Percentiles rank a stretch among this genome's conserved stretches.
phyloP scores from a whole-genome alignment of 257 asterid genomes.

The Solanum megistacrolobum region DNA sequence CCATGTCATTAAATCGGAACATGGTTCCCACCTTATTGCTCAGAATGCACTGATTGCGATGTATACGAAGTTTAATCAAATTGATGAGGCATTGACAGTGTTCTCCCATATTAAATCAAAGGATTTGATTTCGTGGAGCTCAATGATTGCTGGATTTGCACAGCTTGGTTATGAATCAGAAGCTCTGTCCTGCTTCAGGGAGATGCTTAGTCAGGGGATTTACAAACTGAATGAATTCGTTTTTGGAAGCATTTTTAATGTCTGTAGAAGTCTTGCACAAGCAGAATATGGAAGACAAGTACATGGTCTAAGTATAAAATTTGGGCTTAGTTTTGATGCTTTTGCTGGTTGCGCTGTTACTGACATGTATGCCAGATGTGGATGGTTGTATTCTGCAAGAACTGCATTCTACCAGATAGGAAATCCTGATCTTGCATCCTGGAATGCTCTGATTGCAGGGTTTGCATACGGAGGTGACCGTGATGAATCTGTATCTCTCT shows the following conservation, averaged over 20 bases:
- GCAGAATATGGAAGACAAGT: conserved; percentile 52
- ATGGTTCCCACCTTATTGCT: conserved; percentile 43
- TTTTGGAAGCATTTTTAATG: conserved; percentile 60
- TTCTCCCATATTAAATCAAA: conserved; percentile 34
- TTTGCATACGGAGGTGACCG: conserved; percentile 45
- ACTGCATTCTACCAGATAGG: conserved; percentile 38
- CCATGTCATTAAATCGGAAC: conserved; percentile 48
- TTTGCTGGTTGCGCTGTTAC: conserved; percentile 62
- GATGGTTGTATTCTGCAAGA: conserved; percentile 45
- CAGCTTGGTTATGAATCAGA: conserved; percentile 56
- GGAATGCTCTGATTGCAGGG: conserved; percentile 66
- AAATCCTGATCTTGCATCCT: conserved; percentile 55
- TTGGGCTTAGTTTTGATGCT: conserved; percentile 37
- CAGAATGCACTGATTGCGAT: conserved; percentile 67
- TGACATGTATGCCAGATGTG: conserved; percentile 77
- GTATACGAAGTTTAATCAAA: conserved; percentile 44
- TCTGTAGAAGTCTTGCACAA: conserved; percentile 43
- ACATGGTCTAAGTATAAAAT: conserved; percentile 51
- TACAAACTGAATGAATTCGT: conserved; percentile 50
- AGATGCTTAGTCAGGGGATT: conserved; percentile 36
- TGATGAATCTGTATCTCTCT: conserved; percentile 38
- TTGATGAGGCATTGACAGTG: conserved; percentile 29
- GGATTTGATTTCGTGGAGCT: conserved; percentile 80
- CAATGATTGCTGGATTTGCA: conserved; percentile 65
- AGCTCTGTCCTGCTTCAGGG: conserved; percentile 46